Conservation (phyloP, 2,329 filamentous ascomycete species). For the Penicillium sp. region DNA sequence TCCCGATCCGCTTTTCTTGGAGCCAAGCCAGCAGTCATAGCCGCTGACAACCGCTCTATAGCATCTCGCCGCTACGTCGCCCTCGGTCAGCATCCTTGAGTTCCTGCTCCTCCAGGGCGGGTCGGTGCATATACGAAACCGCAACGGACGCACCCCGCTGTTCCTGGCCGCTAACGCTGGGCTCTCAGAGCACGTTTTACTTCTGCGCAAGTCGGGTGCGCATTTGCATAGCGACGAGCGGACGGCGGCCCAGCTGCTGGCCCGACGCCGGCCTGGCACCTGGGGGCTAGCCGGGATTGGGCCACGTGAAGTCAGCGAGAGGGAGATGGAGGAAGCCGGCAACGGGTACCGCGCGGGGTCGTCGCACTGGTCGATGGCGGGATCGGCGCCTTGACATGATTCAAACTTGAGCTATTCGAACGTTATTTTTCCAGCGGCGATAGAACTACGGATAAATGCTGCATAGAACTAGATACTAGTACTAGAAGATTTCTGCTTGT, state of each 20-base stretch:
- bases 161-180: conserved; percentile 64
- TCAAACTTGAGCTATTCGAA: background rate
- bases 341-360: conserved; percentile 9
- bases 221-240: conserved; percentile 65
- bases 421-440: background rate
- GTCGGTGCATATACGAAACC: conserved; percentile 65
- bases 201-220: conserved; percentile 61
- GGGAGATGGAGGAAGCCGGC: conserved; percentile 15
- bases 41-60: conserved; percentile 30
- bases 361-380: conserved; percentile 18
- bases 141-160: conserved; percentile 61
- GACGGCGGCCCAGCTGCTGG: conserved; percentile 56
- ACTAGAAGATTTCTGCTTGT: background rate
- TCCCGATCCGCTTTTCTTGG: background rate
- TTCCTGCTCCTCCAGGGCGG: conserved; percentile 62
- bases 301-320: conserved; percentile 20
- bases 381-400: conserved; percentile 18
- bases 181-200: conserved; percentile 57
- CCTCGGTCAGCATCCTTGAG: conserved; percentile 59
- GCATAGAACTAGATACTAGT: background rate
- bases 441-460: background rate
- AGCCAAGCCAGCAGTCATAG: background rate
- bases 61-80: conserved; percentile 63
- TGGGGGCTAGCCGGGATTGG: conserved; percentile 52
- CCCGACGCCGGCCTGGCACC: conserved; percentile 46